Percentiles rank a stretch among this genome's conserved stretches.
These are phyloP conservation scores for Hypsizygus marmoreus DNA, from an alignment of 768 basidiomycete genomes.

Conservation along the genomic window DNA sequence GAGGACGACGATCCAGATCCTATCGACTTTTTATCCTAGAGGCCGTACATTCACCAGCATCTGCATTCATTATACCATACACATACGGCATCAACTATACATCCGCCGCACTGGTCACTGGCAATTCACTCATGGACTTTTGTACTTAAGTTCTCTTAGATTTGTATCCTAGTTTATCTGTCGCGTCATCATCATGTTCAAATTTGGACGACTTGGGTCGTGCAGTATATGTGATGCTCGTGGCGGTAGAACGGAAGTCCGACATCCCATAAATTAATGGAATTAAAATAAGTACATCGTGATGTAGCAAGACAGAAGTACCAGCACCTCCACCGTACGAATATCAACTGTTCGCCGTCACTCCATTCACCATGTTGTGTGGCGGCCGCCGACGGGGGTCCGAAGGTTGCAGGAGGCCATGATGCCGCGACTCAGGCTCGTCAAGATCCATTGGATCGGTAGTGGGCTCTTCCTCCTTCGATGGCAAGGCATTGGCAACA, in stretches of 20 bases:
- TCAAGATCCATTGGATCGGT: constrained; percentile 12
- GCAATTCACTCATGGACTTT: no score
- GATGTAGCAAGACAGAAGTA: no score
- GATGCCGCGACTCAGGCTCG: neutral
- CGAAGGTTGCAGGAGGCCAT: constrained; percentile 7
- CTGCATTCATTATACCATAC: neutral
- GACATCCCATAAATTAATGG: constrained; percentile 9
- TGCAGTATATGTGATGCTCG: no score
- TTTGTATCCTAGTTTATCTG: no score
- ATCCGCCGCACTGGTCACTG: neutral
- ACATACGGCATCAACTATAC: neutral
- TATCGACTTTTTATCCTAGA: constrained; percentile 24
- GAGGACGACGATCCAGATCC: constrained; percentile 27
- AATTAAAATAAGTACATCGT: no score
- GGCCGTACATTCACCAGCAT: neutral
- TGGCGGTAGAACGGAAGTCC: neutral
- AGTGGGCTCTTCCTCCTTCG: neutral
- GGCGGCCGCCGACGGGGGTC: constrained; percentile 19
- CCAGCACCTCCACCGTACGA: no score
- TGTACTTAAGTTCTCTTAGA: no score
- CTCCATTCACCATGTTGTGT: neutral
- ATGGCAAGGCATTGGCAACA: no score
- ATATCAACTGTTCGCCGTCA: neutral
- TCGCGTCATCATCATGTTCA: no score
- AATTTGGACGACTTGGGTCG: no score